phyloP scores from a whole-genome alignment of 305 asterid genomes.

The Solanum hybrid region DNA sequence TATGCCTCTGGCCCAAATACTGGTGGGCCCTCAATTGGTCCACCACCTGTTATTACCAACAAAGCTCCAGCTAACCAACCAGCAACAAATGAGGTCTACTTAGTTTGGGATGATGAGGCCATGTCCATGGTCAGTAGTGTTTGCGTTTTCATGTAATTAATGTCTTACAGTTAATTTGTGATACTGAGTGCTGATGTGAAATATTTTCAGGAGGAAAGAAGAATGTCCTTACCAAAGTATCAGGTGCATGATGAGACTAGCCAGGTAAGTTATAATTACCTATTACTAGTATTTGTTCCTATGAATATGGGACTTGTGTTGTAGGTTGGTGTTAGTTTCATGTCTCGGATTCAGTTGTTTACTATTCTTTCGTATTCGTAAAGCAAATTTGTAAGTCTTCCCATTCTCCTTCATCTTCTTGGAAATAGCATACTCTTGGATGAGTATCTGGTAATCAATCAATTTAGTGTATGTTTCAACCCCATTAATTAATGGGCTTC shows the following conservation, averaged over 20 bases:
- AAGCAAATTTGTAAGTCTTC: slow-evolving; percentile 15
- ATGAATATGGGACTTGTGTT: slow-evolving; percentile 37
- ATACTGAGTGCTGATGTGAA: not conserved
- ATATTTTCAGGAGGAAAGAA: slow-evolving; percentile 84
- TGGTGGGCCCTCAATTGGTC: slow-evolving; percentile 89
- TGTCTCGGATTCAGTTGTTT: slow-evolving; percentile 37
- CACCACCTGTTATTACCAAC: slow-evolving; percentile 91
- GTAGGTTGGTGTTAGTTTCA: slow-evolving; percentile 29
- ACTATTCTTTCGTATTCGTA: slow-evolving; percentile 6
- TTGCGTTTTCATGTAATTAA: not conserved
- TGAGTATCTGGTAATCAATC: not conserved
- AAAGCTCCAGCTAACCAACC: slow-evolving; percentile 78
- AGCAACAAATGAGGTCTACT: slow-evolving; percentile 82
- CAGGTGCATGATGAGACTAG: slow-evolving; percentile 99
- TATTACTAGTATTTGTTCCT: slow-evolving; percentile 19
- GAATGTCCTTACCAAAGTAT: slow-evolving; percentile 86
- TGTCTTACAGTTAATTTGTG: slow-evolving; percentile 1
- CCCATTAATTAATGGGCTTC: slow-evolving; percentile 46
- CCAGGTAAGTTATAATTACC: slow-evolving; percentile 91
- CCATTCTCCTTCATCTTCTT: slow-evolving; percentile 3
- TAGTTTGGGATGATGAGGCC: slow-evolving; percentile 99
- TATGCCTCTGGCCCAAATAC: slow-evolving; percentile 97
- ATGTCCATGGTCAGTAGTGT: slow-evolving; percentile 74
- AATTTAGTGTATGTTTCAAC: slow-evolving; percentile 17
- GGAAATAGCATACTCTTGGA: not conserved